Conservation (phyloP, 768 basidiomycete species). For the Leccinum variicolor region DNA sequence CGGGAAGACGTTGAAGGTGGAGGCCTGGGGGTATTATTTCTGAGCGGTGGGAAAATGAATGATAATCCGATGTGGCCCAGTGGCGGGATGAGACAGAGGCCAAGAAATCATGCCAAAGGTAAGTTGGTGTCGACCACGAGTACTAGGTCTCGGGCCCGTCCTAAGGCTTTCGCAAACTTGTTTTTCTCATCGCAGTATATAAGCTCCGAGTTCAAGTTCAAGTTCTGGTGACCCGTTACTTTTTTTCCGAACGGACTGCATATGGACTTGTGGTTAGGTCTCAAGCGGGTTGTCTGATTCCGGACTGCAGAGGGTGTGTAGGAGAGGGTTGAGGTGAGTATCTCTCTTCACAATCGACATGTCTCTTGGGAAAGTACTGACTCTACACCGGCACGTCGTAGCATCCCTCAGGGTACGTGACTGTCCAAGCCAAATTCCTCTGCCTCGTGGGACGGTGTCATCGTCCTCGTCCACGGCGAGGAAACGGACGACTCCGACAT, state of each 20-base stretch:
- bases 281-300: too few relatives aligned
- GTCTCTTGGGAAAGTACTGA: constrained; percentile 39
- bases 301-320: constrained; percentile 8
- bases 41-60: constrained; percentile 31
- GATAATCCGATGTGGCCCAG: too few relatives aligned
- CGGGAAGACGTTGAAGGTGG: constrained; percentile 83
- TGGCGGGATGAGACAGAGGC: too few relatives aligned
- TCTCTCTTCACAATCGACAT: constrained; percentile 22
- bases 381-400: constrained; percentile 42
- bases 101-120: too few relatives aligned
- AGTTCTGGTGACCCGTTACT: too few relatives aligned
- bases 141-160: too few relatives aligned
- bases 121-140: too few relatives aligned
- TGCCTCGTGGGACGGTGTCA: constrained; percentile 69
- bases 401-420: constrained; percentile 80
- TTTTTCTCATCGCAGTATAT: too few relatives aligned
- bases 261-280: too few relatives aligned
- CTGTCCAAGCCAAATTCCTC: constrained; percentile 61
- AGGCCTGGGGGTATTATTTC: constrained; percentile 82
- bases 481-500: constrained; percentile 70
- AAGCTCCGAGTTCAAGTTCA: too few relatives aligned
- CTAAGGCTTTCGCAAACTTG: too few relatives aligned
- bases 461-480: constrained; percentile 71
- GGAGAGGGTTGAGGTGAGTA: neutral
- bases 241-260: too few relatives aligned